These are phyloP conservation scores for Coffea canephora DNA, from an alignment of 257 asterid genomes.

Conservation along the genomic window DNA sequence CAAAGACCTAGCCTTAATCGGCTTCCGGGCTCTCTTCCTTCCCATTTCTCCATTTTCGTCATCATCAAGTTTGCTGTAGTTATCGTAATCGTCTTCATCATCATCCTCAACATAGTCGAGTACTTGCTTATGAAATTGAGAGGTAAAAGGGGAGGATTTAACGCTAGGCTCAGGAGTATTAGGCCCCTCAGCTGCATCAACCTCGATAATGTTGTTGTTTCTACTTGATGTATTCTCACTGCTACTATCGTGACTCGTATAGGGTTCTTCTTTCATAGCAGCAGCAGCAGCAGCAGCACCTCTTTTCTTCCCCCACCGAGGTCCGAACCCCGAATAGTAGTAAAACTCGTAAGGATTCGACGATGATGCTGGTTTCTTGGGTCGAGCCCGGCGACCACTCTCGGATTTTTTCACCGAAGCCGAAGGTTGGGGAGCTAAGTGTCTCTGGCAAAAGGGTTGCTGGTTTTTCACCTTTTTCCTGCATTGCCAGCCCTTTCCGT, in stretches of 20 bases:
- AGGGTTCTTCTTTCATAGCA: background rate
- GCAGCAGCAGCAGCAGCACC: constrained; percentile 12
- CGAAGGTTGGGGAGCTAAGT: constrained; percentile 12
- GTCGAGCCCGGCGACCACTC: constrained; percentile 30
- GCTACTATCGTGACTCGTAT: constrained; percentile 2
- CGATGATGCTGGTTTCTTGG: constrained; percentile 32
- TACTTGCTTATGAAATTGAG: constrained; percentile 18
- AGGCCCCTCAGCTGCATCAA: background rate
- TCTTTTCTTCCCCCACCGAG: constrained; percentile 63
- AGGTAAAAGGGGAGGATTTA: constrained; percentile 8
- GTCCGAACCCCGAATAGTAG: constrained; percentile 81
- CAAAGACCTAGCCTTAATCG: constrained; percentile 66
- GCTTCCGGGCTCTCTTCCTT: constrained; percentile 57
- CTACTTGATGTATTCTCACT: background rate
- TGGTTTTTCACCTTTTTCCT: constrained; percentile 35
- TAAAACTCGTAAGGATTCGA: constrained; percentile 47
- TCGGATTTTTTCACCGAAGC: constrained; percentile 24
- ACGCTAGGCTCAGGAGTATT: background rate
- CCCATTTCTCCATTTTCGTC: background rate
- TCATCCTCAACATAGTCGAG: constrained; percentile 31
- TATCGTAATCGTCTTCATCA: constrained; percentile 6
- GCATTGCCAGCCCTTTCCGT: constrained; percentile 67
- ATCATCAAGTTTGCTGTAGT: background rate
- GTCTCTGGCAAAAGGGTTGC: constrained; percentile 49
- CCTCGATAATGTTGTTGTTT: background rate